Conservation (phyloP, 1,284 basidiomycete genomes). For the Trichosporon ovoides region DNA sequence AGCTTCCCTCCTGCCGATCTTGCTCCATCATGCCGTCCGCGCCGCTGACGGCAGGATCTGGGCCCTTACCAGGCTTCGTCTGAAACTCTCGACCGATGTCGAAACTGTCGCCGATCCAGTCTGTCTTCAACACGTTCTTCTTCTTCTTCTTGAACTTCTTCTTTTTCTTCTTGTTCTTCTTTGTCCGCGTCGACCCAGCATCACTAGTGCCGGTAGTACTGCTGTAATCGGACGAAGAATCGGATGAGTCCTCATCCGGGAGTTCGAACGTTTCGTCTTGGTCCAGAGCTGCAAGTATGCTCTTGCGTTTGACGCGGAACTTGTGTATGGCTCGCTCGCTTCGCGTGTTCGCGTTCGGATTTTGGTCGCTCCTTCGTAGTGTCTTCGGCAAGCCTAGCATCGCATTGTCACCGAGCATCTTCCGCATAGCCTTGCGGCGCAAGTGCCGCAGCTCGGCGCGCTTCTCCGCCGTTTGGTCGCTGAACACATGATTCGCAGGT, state of each 20-base stretch:
- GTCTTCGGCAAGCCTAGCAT: constrained; percentile 7
- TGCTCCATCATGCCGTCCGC: not conserved
- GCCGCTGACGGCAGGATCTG: not conserved
- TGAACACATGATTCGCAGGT: constrained; percentile 30
- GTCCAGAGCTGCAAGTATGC: not conserved
- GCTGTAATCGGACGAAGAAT: constrained; percentile 3
- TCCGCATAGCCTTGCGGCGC: constrained; percentile 9
- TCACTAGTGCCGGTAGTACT: not conserved
- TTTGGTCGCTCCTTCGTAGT: not conserved
- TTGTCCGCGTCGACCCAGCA: constrained; percentile 2
- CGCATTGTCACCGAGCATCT: constrained; percentile 2
- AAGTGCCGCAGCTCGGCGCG: constrained; percentile 21
- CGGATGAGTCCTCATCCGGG: not conserved
- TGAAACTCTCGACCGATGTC: constrained; percentile 43
- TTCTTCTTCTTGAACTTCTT: constrained; percentile 24
- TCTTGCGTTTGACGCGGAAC: constrained; percentile 18
- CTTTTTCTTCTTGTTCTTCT: constrained; percentile 12
- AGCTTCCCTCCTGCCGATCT: not conserved
- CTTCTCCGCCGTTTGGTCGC: constrained; percentile 22
- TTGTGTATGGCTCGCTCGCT: constrained; percentile 9
- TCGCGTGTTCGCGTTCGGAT: not conserved
- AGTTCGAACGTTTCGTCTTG: not conserved
- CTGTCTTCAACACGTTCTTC: constrained; percentile 14
- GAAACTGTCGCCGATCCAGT: constrained; percentile 44
- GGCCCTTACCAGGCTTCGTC: not conserved